Percentiles rank a stretch among this genome's conserved stretches.
Conservation (phyloP, 2,329 filamentous ascomycete species). For the Pseudogymnoascus sp. region DNA sequence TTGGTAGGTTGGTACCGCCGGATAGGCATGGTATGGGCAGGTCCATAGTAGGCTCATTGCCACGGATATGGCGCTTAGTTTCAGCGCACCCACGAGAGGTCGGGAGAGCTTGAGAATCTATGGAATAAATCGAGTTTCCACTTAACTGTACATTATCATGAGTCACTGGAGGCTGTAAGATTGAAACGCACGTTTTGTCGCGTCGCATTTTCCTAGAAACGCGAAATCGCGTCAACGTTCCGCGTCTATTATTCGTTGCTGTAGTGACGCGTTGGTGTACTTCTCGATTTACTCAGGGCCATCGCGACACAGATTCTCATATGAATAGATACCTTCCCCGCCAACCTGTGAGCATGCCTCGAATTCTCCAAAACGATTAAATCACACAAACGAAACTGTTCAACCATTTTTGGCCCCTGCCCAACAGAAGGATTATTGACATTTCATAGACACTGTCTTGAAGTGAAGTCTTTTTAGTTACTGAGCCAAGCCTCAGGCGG, state of each 20-base stretch:
- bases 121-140: slow-evolving; percentile 4
- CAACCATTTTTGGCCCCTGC: neutral
- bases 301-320: slow-evolving; percentile 4
- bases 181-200: slow-evolving; percentile 6
- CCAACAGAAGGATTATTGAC: neutral
- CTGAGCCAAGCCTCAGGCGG: neutral
- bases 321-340: slow-evolving; percentile 2
- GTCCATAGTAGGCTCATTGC: neutral
- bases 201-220: neutral
- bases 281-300: neutral
- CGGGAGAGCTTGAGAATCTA: neutral
- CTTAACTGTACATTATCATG: neutral
- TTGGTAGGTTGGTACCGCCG: neutral
- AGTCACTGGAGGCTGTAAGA: neutral
- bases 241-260: slow-evolving; percentile 6
- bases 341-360: neutral
- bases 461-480: neutral
- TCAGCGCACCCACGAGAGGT: neutral
- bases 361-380: neutral
- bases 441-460: neutral
- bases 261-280: slow-evolving; percentile 1
- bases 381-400: neutral
- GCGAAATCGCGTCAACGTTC: neutral
- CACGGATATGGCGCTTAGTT: slow-evolving; percentile 1
- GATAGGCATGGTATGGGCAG: neutral